Evolutionary conservation across 306 rosid species (phyloP).

Genomic region (Hylodesmum podocarpum): DNA sequence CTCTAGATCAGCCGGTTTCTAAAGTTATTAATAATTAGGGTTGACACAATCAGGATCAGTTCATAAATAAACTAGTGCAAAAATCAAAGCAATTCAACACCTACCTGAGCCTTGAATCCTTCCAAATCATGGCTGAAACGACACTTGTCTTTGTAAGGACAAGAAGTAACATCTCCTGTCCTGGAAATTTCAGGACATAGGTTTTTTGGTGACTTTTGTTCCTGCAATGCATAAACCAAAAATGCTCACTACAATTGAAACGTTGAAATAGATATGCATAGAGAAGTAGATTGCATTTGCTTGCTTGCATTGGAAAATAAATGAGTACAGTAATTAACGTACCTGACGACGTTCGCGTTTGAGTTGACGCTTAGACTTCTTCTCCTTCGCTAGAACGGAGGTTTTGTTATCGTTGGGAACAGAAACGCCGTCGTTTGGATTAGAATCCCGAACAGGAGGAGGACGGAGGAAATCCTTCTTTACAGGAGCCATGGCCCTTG

Average conservation of each 20-base stretch:
- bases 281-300: not conserved
- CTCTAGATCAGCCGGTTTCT: constrained; percentile 80
- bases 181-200: constrained; percentile 73
- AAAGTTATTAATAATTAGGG: constrained; percentile 27
- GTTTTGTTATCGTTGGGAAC: constrained; percentile 26
- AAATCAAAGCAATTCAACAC: not conserved
- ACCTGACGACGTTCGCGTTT: constrained; percentile 94
- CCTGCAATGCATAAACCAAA: constrained; percentile 42
- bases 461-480: constrained; percentile 64
- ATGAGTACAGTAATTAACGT: not conserved
- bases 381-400: constrained; percentile 57
- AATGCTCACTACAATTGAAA: not conserved
- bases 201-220: constrained; percentile 54
- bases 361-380: constrained; percentile 93
- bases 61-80: not conserved
- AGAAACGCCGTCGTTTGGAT: constrained; percentile 34
- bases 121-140: constrained; percentile 87
- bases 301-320: not conserved
- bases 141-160: constrained; percentile 73
- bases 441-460: constrained; percentile 51
- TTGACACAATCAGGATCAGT: not conserved
- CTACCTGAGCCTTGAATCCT: constrained; percentile 76
- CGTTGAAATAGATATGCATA: not conserved
- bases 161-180: constrained; percentile 70
- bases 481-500: constrained; percentile 78